These are phyloP conservation scores for Fraxinus sp. DNA, from an alignment of 305 asterid species.

Conservation along the genomic window DNA sequence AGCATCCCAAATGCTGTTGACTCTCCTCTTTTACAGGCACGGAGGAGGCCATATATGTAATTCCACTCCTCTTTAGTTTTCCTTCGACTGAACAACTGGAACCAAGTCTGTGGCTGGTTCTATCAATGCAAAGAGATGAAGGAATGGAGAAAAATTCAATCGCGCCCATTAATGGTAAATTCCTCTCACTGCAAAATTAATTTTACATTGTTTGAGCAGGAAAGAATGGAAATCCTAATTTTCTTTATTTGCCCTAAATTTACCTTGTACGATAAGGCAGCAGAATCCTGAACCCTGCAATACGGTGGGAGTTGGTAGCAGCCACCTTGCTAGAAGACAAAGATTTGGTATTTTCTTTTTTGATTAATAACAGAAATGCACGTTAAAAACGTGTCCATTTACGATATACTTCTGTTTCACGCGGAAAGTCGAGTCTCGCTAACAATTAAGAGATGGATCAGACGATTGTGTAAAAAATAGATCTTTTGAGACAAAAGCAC, in stretches of 20 bases:
- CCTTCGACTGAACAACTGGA: constrained; percentile 21
- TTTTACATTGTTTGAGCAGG: background rate
- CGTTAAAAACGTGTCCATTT: too few species aligned
- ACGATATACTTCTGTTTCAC: too few species aligned
- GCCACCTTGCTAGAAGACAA: background rate
- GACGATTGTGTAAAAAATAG: too few species aligned
- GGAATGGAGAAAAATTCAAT: constrained; percentile 45
- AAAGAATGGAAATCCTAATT: background rate
- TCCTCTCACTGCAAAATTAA: constrained; percentile 26
- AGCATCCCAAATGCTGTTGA: constrained; percentile 30
- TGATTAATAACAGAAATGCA: too few species aligned
- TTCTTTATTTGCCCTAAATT: background rate
- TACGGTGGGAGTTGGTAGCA: constrained; percentile 19
- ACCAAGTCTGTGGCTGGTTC: constrained; percentile 23
- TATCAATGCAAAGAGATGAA: constrained; percentile 45
- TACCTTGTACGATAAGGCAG: background rate
- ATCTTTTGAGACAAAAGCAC: too few species aligned
- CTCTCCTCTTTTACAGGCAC: constrained; percentile 46
- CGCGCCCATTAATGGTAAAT: constrained; percentile 48
- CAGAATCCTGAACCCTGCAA: constrained; percentile 29
- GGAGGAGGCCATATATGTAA: constrained; percentile 53
- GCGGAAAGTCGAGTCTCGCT: too few species aligned
- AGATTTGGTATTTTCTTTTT: background rate
- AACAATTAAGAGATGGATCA: too few species aligned
- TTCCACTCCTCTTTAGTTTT: constrained; percentile 27